Evolutionary conservation across 2,329 filamentous ascomycete species (phyloP).

Genomic region (Tolypocladium tropicale): DNA sequence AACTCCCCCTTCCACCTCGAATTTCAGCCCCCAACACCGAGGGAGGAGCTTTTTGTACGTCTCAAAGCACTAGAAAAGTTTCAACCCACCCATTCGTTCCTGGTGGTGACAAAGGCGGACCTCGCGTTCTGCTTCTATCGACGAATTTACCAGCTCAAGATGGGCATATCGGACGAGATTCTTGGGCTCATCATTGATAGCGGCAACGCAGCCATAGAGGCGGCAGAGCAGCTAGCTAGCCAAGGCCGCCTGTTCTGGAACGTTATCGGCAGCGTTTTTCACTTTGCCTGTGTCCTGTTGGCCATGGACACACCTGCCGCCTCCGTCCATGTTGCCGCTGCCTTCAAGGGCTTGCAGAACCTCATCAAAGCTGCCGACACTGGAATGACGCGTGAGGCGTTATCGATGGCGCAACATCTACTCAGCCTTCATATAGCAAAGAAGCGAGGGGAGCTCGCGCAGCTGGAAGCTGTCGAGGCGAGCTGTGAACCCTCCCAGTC

Average conservation of each 20-base stretch:
- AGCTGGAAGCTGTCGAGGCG: conserved; percentile 10
- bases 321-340: conserved; percentile 4
- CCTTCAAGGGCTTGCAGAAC: conserved; percentile 9
- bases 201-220: conserved; percentile 8
- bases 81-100: conserved; percentile 7
- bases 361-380: conserved; percentile 9
- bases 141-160: conserved; percentile 11
- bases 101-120: conserved; percentile 11
- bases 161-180: conserved; percentile 7
- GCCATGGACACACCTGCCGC: conserved; percentile 10
- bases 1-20: conserved; percentile 10
- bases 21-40: conserved; percentile 2
- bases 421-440: conserved; percentile 8
- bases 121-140: conserved; percentile 13
- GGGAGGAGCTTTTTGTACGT: conserved; percentile 9
- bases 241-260: conserved; percentile 12
- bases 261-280: conserved; percentile 12
- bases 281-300: conserved; percentile 12
- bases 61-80: conserved; percentile 7
- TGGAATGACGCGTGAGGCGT: conserved; percentile 9
- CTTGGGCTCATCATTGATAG: conserved; percentile 7
- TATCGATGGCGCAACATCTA: conserved; percentile 10
- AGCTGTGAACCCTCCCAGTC: conserved; percentile 3
- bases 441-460: conserved; percentile 10
- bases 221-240: conserved; percentile 8